phyloP scores from a whole-genome alignment of 169 alveolate genomes.

The Perkinsus chesapeaki region DNA sequence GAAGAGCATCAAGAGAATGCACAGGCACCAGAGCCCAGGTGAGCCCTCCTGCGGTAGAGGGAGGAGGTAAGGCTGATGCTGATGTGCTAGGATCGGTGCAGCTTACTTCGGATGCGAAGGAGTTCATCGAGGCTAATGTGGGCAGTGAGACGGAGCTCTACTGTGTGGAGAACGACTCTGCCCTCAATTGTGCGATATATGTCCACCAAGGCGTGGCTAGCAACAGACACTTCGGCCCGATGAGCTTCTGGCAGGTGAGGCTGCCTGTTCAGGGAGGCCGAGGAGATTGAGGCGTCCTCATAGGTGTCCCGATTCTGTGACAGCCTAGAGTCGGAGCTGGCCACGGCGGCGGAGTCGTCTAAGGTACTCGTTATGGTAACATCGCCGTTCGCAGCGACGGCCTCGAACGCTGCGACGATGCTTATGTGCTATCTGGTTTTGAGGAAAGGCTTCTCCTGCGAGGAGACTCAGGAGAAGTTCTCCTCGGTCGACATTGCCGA shows the following conservation, averaged over 20 bases:
- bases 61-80: not conserved
- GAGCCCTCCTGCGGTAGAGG: not conserved
- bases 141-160: not conserved
- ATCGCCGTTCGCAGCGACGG: not conserved
- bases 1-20: not conserved
- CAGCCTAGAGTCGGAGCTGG: not conserved
- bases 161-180: not conserved
- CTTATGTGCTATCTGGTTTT: not conserved
- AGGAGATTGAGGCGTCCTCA: not conserved
- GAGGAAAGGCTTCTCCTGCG: not conserved
- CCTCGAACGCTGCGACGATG: not conserved
- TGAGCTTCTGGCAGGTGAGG: not conserved
- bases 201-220: not conserved
- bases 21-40: not conserved
- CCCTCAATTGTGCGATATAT: not conserved
- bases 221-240: not conserved
- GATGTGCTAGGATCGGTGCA: not conserved
- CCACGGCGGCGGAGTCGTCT: not conserved
- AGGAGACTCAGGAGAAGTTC: not conserved
- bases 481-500: not conserved
- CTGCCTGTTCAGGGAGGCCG: not conserved
- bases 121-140: not conserved
- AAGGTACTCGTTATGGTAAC: not conserved
- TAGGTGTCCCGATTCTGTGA: not conserved
- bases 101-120: not conserved